Percentiles rank a stretch among this genome's conserved stretches.
These are phyloP conservation scores for Puya raimondii DNA, from an alignment of 176 grass and related monocot species.

Conservation along the genomic window DNA sequence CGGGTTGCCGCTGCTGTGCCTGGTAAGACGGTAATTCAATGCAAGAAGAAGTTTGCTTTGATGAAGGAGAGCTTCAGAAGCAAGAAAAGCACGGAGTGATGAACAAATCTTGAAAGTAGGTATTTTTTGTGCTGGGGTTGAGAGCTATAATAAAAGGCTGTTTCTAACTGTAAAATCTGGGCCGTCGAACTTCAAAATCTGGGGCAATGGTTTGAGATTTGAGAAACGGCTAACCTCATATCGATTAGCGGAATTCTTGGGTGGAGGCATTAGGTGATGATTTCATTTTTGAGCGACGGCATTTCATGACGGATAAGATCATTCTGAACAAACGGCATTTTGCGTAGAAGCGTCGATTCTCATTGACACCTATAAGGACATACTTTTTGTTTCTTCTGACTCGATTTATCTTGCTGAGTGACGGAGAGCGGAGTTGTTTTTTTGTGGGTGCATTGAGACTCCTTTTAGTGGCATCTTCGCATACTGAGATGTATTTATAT, in stretches of 20 bases:
- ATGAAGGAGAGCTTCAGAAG: constrained; percentile 85
- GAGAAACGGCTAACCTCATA: neutral
- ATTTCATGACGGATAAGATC: no score
- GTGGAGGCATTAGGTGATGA: no score
- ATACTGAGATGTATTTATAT: neutral
- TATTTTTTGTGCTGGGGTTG: neutral
- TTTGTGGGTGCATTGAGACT: neutral
- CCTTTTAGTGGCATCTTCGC: neutral
- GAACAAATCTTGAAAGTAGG: neutral
- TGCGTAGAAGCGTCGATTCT: neutral
- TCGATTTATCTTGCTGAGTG: neutral
- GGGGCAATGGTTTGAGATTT: neutral
- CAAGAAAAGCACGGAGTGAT: constrained; percentile 67
- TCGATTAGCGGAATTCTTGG: neutral
- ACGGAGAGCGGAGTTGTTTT: neutral
- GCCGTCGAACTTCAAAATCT: neutral
- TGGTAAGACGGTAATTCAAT: constrained; percentile 86
- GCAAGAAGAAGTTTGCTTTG: constrained; percentile 79
- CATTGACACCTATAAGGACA: neutral
- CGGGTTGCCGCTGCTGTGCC: constrained; percentile 86
- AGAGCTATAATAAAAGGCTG: neutral
- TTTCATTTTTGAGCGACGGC: neutral
- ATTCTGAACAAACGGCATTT: no score
- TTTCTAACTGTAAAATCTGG: neutral
- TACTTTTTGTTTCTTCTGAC: neutral